Evolutionary conservation across 2,329 filamentous ascomycete species (phyloP).

Genomic region (Trichophyton verrucosum): DNA sequence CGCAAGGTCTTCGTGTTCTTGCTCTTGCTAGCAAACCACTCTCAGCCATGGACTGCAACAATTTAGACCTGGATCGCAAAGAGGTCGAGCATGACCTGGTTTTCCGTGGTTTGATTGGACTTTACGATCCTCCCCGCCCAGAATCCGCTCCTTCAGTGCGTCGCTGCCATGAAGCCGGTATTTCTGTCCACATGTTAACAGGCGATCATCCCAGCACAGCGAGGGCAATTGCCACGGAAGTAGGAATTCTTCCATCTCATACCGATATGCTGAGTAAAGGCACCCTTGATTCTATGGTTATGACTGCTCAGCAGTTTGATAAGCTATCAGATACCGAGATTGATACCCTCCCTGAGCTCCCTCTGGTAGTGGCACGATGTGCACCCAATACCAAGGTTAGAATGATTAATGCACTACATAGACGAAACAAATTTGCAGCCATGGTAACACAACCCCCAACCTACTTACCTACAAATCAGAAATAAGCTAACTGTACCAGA

Average conservation of each 20-base stretch:
- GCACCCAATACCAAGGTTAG: constrained; percentile 58
- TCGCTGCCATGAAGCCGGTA: constrained; percentile 59
- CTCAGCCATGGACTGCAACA: constrained; percentile 17
- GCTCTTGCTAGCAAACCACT: constrained; percentile 45
- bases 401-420: constrained; percentile 57
- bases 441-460: constrained; percentile 39
- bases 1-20: constrained; percentile 56
- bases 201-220: constrained; percentile 71
- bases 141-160: constrained; percentile 63
- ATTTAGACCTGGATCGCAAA: constrained; percentile 40
- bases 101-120: constrained; percentile 69
- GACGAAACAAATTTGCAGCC: constrained; percentile 59
- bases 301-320: constrained; percentile 68
- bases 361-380: constrained; percentile 47
- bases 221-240: constrained; percentile 62
- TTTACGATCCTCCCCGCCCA: constrained; percentile 73
- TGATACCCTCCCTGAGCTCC: constrained; percentile 43
- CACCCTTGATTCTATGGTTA: constrained; percentile 54
- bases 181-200: constrained; percentile 71
- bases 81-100: constrained; percentile 55
- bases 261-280: constrained; percentile 46
- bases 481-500: constrained; percentile 24
- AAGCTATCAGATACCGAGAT: constrained; percentile 62
- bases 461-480: not conserved
- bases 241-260: constrained; percentile 60